These are phyloP conservation scores for Tylopilus orsonianus DNA, from an alignment of 1,284 basidiomycete genomes.

Conservation along the genomic window DNA sequence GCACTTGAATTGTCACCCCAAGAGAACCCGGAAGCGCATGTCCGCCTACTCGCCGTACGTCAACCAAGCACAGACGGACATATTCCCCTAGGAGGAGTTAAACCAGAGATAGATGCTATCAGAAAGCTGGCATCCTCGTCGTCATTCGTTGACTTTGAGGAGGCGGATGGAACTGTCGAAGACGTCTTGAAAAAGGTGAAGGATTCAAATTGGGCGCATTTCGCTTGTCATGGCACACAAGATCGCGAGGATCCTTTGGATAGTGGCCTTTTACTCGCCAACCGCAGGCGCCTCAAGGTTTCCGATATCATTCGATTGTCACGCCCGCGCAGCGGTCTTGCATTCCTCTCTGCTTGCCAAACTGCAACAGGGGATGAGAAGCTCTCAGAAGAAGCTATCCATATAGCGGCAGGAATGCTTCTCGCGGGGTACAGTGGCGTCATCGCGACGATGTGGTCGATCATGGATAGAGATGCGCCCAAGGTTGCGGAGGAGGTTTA, in stretches of 20 bases:
- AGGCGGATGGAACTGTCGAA: slow-evolving; percentile 4
- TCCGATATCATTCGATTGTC: not conserved
- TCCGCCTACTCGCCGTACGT: slow-evolving; percentile 2
- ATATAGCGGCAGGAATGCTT: not conserved
- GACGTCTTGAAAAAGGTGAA: not conserved
- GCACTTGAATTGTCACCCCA: not conserved
- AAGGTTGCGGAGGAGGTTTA: not conserved
- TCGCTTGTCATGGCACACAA: not conserved
- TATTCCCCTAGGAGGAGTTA: not conserved
- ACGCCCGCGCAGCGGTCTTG: not conserved
- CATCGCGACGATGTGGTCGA: slow-evolving; percentile 2
- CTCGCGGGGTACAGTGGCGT: not conserved
- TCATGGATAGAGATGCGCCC: slow-evolving; percentile 2
- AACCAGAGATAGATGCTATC: slow-evolving; percentile 4
- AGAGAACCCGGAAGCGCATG: not conserved
- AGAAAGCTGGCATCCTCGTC: not conserved
- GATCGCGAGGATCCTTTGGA: not conserved
- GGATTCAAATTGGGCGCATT: not conserved
- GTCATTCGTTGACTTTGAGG: not conserved
- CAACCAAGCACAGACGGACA: not conserved
- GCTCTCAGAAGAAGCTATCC: not conserved
- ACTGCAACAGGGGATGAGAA: not conserved
- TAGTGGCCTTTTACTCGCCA: not conserved
- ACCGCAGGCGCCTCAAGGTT: not conserved
- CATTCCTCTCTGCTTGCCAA: not conserved